Evolutionary conservation across 352 stramenopile genomes (phyloP), one percentile per base, ranked within the genome.

Genomic region (Phytophthora megakarya): DNA sequence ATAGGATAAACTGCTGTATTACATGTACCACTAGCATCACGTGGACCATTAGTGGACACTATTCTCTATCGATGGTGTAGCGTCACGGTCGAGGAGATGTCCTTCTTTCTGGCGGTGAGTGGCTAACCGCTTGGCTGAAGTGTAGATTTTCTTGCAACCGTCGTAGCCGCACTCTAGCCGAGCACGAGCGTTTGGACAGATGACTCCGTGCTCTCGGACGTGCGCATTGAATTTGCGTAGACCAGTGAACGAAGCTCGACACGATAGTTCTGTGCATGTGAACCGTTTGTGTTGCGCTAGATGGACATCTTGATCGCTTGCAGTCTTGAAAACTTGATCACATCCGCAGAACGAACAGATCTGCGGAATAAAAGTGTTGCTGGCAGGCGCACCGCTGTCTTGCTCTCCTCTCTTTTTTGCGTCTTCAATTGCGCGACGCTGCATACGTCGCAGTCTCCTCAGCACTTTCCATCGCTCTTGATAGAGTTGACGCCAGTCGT

Each of bases 281-380:
- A 75, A 70, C 19, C 55, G 28, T 38, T 62, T 42, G 54, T 87
- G 78, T 3, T 62, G 46, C 21, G 43, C 23, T 16, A 47, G 21
- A 21, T 87, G 78, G 7, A 50, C 38, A 15, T 57, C 46, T 23
- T 61, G 23, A 15, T 85, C 67, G 3, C 10, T 19, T 16, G 45
- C 40, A 0, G 63, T 65, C 21, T 69, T 73, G 16, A 85, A 32
- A 25, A 83, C 32, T 11, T 66, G 59, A 26, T 80, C 37, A 25
- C 78, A 87, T 19, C 73, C 59, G 54, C 78, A 87, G 11, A 51
- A 40, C 13, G 60, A 52, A 25, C 78, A 85, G 1, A 87, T 60
- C 16, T 58, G 61, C 9, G 61, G 52, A n/a, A 70, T 12, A 26
- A 80, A 84, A 23, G 15, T 42, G 35, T 3, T 65, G 19, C 28